A percentile compares a stretch with the other conserved stretches of the same genome.
Conservation (phyloP, 164 flowering plant genomes). For the Macadamia tetraphylla region DNA sequence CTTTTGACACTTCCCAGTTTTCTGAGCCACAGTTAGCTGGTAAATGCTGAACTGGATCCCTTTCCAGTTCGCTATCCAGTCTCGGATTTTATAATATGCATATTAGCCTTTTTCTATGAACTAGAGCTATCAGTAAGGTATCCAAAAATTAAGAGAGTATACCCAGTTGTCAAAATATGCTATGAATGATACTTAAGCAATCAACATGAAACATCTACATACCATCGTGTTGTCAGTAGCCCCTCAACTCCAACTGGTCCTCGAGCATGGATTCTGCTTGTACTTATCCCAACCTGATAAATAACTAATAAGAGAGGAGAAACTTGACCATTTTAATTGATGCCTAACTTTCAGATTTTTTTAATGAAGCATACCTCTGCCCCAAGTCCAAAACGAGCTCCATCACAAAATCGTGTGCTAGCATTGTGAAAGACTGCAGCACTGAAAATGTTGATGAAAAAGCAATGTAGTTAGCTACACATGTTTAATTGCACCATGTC, state of each 20-base stretch:
- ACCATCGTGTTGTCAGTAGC: constrained; percentile 89
- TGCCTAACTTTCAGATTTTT: neutral
- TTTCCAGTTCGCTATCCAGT: no score
- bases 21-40: no score
- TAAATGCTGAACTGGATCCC: no score
- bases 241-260: constrained; percentile 99
- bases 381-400: constrained; percentile 95
- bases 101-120: no score
- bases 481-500: neutral
- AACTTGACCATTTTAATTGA: neutral
- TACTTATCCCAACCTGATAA: constrained; percentile 90
- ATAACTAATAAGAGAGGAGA: constrained; percentile 5
- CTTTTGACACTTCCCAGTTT: no score
- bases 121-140: neutral
- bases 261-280: constrained; percentile 96
- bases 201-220: constrained; percentile 12
- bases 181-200: neutral
- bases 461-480: neutral
- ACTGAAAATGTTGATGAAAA: constrained; percentile 36
- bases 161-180: neutral
- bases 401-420: constrained; percentile 96
- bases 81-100: no score
- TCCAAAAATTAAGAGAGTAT: neutral
- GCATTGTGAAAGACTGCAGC: constrained; percentile 99
- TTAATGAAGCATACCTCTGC: constrained; percentile 71